Evolutionary conservation across 345 rosid species (phyloP), one percentile per base, ranked within the genome.

Genomic region (Heritiera fomes): DNA sequence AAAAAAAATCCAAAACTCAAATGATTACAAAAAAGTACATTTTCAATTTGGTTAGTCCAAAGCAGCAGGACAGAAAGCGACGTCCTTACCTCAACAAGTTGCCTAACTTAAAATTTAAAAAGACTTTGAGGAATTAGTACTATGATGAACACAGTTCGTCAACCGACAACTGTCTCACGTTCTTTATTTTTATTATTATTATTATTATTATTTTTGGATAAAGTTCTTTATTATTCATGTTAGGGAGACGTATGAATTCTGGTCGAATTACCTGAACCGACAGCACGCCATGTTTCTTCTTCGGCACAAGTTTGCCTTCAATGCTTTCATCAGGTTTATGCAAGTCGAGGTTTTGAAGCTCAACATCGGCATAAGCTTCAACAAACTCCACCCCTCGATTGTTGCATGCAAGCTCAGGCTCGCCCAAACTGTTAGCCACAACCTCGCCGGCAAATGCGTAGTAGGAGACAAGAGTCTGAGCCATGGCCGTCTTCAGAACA

Each of bases 341-440:
- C 14, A 94, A 79, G 82, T 90, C 82, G 71, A 94, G 90, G 32
- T 87, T 76, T 28, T 13, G 63, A 14, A 94, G 89, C 32, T 84
- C 86, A 65, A 90, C 78, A 64, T 91, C 88, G 1, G 92, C 94
- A 18, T 34, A 41, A 12, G 95, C 97, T 71, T 93, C 94, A 28
- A 82, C 2, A 69, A 93, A 94, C 59, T 91, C 95, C 17, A 91
- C 97, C 6, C 98, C 98, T 0, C 93, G 87, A 81, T 93, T 94
- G 89, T 89, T 91, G 82, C 98, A 94, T 4, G 90, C 81, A 34
- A 93, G 80, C 90, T 93, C 98, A 1, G 98, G 94, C 84, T 95
- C 98, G 8, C 89, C 93, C 3, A 75, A 73, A 0, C 88, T 47
- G 88, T 87, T 93, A 1, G 75, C 17, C 49, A 93, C 92, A 8